Base-by-base conservation (phyloP, 1,139 yeast genomes). In the Candida gigantensis region DNA sequence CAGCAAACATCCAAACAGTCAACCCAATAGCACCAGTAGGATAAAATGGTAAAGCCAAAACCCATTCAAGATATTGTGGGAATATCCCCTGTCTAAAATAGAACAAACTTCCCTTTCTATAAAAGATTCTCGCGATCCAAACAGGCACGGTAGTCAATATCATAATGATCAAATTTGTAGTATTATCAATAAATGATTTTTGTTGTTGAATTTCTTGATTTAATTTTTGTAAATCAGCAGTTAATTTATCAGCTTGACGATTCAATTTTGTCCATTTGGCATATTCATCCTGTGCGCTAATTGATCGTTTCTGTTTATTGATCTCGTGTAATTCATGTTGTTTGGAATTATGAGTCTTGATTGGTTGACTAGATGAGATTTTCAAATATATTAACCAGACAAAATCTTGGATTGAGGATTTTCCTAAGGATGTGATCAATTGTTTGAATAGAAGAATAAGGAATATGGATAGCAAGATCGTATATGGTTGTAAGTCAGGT, bases 211-310 rank as follows among this genome's bases (percentile, higher is more conserved):
- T 57, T 3, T 55, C 50, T 13, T 60, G 58, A 34, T 65, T 72
- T 38, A 77, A 53, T 11, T 51, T 46, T 18, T 70, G 74, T 32
- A 84, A 63, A 44, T 84, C 79, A 8, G 63, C 67, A 35, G 71
- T 68, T 37, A 86, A 57, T 43, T 76, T 74, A 45, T 84, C 90
- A 41, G 74, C 64, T 50, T 74, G 76, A 34, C 98, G 74, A 52
- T 88, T 90, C 45, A 90, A 72, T 57, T 88, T 88, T 3, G 97
- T 95, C 98, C 98, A 92, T 52, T 77, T 82, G 32, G 97, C 97
- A 58, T 90, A 92, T 51, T 92, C 82, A 55, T 92, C 97, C 58
- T 90, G 97, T 5, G 97, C 94, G 43, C 89, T 79, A 11, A 90
- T 75, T 6, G 72, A 52, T 30, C 78, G 66, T 45, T 89, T 74